These are phyloP conservation scores for Colletotrichum plurivorum DNA, from an alignment of 2,329 filamentous ascomycete species.

Conservation along the genomic window DNA sequence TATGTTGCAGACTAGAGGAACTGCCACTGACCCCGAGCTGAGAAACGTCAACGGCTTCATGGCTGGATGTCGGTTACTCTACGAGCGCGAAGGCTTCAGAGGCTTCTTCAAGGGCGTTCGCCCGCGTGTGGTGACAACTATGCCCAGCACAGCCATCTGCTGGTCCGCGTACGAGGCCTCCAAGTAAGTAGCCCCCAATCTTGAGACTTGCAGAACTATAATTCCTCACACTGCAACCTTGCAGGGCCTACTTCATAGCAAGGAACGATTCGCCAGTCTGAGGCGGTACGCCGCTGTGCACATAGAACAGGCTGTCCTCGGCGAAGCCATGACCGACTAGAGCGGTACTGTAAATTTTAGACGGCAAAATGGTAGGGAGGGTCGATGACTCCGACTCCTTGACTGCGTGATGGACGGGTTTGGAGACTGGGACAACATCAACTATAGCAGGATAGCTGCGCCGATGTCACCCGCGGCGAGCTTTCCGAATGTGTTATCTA, in stretches of 20 bases:
- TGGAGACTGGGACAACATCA: constrained; percentile 6
- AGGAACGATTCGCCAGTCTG: constrained; percentile 57
- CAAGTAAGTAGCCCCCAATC: constrained; percentile 65
- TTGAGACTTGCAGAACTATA: constrained; percentile 16
- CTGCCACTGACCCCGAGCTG: constrained; percentile 83
- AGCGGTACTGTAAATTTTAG: constrained; percentile 38
- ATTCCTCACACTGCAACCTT: neutral
- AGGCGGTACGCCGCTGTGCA: constrained; percentile 24
- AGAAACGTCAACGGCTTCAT: constrained; percentile 86
- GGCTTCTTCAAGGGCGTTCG: constrained; percentile 96
- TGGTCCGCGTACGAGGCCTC: constrained; percentile 85
- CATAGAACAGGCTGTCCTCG: constrained; percentile 22
- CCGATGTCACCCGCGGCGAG: constrained; percentile 1
- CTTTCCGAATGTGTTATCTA: neutral
- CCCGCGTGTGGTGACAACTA: constrained; percentile 93
- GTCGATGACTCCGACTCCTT: neutral
- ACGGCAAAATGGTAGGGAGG: constrained; percentile 14
- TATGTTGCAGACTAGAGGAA: constrained; percentile 92
- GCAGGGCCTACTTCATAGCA: constrained; percentile 73
- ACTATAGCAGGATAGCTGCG: constrained; percentile 8
- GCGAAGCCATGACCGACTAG: constrained; percentile 32
- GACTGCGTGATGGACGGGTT: constrained; percentile 7
- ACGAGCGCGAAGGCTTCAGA: constrained; percentile 83
- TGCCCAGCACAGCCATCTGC: constrained; percentile 99
- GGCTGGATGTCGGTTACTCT: constrained; percentile 85